Evolutionary conservation across 495 filamentous ascomycete genomes (phyloP).

Genomic region (Penicillium herquei): DNA sequence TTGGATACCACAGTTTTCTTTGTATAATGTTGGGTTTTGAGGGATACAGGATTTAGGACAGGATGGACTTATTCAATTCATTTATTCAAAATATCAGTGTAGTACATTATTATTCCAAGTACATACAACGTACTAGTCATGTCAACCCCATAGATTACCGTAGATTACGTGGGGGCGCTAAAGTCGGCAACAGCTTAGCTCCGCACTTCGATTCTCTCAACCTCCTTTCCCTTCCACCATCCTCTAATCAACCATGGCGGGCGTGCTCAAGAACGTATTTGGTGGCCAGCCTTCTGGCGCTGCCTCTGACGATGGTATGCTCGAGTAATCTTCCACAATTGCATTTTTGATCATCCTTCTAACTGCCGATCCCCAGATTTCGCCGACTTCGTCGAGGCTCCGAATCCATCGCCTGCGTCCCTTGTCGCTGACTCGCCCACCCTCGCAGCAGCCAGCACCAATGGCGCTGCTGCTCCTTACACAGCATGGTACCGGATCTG

Average conservation of each 20-base stretch:
- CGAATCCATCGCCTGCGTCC: slow-evolving; percentile 59
- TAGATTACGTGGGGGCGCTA: slow-evolving; percentile 27
- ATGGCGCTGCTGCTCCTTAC: slow-evolving; percentile 56
- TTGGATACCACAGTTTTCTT: slow-evolving; percentile 28
- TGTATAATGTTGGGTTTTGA: slow-evolving; percentile 2
- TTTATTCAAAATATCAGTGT: too few species aligned
- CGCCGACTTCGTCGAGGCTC: slow-evolving; percentile 71
- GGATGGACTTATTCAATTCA: neutral
- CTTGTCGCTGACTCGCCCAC: slow-evolving; percentile 40
- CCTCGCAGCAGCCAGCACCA: slow-evolving; percentile 45
- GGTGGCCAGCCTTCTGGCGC: slow-evolving; percentile 56
- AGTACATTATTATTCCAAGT: too few species aligned
- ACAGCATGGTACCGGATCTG: slow-evolving; percentile 97
- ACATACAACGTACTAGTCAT: too few species aligned
- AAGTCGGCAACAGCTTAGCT: slow-evolving; percentile 27
- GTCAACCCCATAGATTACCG: neutral
- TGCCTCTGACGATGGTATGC: slow-evolving; percentile 61
- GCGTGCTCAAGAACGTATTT: slow-evolving; percentile 65
- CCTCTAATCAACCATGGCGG: slow-evolving; percentile 54
- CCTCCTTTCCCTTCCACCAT: slow-evolving; percentile 28
- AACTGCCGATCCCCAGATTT: slow-evolving; percentile 54
- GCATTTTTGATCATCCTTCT: slow-evolving; percentile 7
- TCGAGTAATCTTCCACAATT: slow-evolving; percentile 9
- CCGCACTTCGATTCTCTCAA: slow-evolving; percentile 29
- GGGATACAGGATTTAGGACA: neutral